Conservation (phyloP, 805 yeast genomes). For the Osmozyma mogii region DNA sequence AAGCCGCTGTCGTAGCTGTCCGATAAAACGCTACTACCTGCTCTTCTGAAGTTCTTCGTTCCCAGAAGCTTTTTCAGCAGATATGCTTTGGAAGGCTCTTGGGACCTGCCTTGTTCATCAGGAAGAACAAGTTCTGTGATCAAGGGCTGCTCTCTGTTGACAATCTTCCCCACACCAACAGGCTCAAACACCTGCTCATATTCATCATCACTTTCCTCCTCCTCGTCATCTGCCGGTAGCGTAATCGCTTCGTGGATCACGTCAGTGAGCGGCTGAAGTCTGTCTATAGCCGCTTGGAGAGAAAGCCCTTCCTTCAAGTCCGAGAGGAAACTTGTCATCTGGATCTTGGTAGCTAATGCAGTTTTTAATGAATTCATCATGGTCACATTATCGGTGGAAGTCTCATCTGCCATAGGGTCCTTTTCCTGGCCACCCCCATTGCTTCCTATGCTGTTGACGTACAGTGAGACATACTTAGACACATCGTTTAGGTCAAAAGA, state of each 20-base stretch:
- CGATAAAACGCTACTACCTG: constrained; percentile 6
- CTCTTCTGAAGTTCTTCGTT: constrained; percentile 1
- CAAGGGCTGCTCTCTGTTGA: constrained; percentile 40
- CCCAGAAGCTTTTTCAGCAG: constrained; percentile 2
- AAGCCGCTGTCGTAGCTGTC: constrained; percentile 9
- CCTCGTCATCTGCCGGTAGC: constrained; percentile 42
- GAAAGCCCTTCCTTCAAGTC: constrained; percentile 41
- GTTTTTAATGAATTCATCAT: constrained; percentile 29
- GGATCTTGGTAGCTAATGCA: constrained; percentile 33
- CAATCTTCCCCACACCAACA: constrained; percentile 43
- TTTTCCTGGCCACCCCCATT: no score
- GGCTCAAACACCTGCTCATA: constrained; percentile 35
- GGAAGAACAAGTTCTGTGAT: constrained; percentile 48
- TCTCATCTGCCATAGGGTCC: no score
- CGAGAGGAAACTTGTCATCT: constrained; percentile 31
- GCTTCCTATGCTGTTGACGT: constrained; percentile 14
- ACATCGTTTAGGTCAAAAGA: constrained; percentile 23
- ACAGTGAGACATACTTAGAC: constrained; percentile 21
- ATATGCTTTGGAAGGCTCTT: not conserved
- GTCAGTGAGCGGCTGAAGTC: constrained; percentile 40
- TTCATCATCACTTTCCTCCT: constrained; percentile 19
- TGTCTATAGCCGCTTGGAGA: constrained; percentile 42
- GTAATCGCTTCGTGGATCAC: constrained; percentile 40
- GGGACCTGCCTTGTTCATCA: constrained; percentile 18
- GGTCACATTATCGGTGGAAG: not conserved